Evolutionary conservation across 2,329 filamentous ascomycete genomes (phyloP), one percentile per base, ranked within the genome.

Genomic region (Hypoxylon sp.): DNA sequence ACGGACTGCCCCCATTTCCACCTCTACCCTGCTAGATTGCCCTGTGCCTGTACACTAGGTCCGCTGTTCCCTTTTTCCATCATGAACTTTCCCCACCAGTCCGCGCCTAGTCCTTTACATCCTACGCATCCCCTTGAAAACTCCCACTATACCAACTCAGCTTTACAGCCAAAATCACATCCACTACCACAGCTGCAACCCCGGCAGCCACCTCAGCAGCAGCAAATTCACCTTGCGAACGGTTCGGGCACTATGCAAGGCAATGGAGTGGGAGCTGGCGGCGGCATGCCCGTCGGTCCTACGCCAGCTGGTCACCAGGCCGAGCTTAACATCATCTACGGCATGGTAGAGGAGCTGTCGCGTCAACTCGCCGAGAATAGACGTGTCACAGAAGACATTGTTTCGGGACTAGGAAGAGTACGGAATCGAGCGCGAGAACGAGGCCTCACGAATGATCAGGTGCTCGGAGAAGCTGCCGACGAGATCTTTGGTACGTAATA

Each of bases 251-350:
- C 32, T 28, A 76, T 76, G 74, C 73, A 75, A 62, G 71, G 71
- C 26, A 73, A 72, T 48, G 72, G 72, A 56, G 71, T 71, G 28
- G 70, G 61, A 47, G 61, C 69, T 34, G 72, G 79, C 26, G 78
- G 77, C 30, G 81, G 68, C 51, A 78, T 80, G 74, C 73, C 83
- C 59, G 80, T 82, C 49, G 80, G 83, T 46, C 87, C 87, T 13
- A 88, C 85, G 15, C 87, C 87, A n/a, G 88, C 87, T 17, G 87
- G 87, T 49, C 87, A 90, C 74, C 87, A 90, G 75, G 84, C 87
- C 54, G 88, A 90, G 75, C 82, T 90, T 63, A 89, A 88, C 73
- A 87, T 88, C 76, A 88, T 90, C 72, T 89, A 89, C 73, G 81
- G 82, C 68, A 87, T 90, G 84, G 87, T 90, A 10, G 88, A 90